Percentiles rank a stretch among this genome's conserved stretches.
Evolutionary conservation across 495 filamentous ascomycete genomes (phyloP).

Genomic region (Penicillium longicatenatum): DNA sequence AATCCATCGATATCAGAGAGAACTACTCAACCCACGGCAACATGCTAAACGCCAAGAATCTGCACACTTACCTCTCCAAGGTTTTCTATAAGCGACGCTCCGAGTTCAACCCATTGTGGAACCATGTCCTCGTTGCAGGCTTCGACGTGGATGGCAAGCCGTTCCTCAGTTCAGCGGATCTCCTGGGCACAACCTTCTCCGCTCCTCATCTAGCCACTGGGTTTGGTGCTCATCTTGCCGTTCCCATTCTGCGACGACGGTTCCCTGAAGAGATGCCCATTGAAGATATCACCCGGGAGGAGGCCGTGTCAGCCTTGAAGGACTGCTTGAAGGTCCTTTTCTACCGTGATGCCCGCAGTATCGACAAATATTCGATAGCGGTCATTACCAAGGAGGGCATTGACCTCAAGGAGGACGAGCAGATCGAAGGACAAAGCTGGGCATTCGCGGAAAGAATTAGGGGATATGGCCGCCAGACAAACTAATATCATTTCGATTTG

Average conservation of each 20-base stretch:
- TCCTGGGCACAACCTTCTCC: slow-evolving; percentile 89
- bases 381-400: slow-evolving; percentile 80
- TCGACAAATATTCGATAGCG: slow-evolving; percentile 89
- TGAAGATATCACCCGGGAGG: slow-evolving; percentile 68
- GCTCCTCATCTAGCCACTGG: slow-evolving; percentile 88
- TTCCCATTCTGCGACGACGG: slow-evolving; percentile 82
- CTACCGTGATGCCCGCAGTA: slow-evolving; percentile 92
- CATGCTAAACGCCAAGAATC: slow-evolving; percentile 81
- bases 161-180: slow-evolving; percentile 86
- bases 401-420: slow-evolving; percentile 78
- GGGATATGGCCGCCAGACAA: slow-evolving; percentile 72
- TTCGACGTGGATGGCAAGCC: slow-evolving; percentile 78
- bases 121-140: slow-evolving; percentile 86
- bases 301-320: slow-evolving; percentile 76
- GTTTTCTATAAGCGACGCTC: slow-evolving; percentile 92
- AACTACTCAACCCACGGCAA: slow-evolving; percentile 68
- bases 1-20: slow-evolving; percentile 82
- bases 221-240: slow-evolving; percentile 88
- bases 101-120: slow-evolving; percentile 98
- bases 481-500: slow-evolving; percentile 32
- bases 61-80: slow-evolving; percentile 94
- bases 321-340: slow-evolving; percentile 98
- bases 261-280: slow-evolving; percentile 80
- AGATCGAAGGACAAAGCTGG: slow-evolving; percentile 87
- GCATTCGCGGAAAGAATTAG: slow-evolving; percentile 88